These are phyloP conservation scores for Obelidium mucronatum DNA, from an alignment of 192 early-diverging fungal species.

Conservation along the genomic window DNA sequence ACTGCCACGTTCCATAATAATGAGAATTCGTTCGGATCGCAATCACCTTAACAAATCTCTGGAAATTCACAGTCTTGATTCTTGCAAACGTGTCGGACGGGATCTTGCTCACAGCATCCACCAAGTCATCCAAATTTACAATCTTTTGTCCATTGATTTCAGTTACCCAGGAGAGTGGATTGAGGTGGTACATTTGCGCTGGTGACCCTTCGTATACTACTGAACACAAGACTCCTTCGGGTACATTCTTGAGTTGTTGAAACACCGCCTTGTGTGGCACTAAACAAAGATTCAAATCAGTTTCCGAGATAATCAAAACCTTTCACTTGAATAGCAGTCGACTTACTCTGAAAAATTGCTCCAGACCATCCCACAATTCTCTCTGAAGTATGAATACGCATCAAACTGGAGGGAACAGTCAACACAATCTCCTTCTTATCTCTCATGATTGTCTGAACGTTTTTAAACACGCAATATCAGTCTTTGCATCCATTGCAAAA, in stretches of 20 bases:
- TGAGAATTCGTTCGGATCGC: slow-evolving; percentile 49
- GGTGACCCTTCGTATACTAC: slow-evolving; percentile 54
- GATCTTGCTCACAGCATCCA: slow-evolving; percentile 39
- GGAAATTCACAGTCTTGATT: slow-evolving; percentile 42
- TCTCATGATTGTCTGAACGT: slow-evolving; percentile 16
- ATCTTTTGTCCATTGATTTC: slow-evolving; percentile 41
- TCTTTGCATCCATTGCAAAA: slow-evolving; percentile 4
- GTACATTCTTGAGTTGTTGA: slow-evolving; percentile 51
- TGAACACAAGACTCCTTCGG: slow-evolving; percentile 52
- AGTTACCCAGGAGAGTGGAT: slow-evolving; percentile 47
- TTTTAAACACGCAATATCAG: not conserved
- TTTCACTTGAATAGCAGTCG: no score
- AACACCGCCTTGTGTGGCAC: slow-evolving; percentile 53
- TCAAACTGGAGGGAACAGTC: slow-evolving; percentile 14
- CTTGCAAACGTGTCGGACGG: slow-evolving; percentile 43
- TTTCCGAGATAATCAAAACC: no score
- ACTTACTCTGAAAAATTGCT: slow-evolving; percentile 48
- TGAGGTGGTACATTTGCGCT: slow-evolving; percentile 47
- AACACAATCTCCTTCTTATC: slow-evolving; percentile 34
- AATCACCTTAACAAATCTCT: slow-evolving; percentile 46
- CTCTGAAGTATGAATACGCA: slow-evolving; percentile 28
- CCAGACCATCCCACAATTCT: slow-evolving; percentile 45
- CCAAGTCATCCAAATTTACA: slow-evolving; percentile 38
- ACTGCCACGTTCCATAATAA: slow-evolving; percentile 52
- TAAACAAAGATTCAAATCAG: no score